phyloP scores from a whole-genome alignment of 306 rosid species.

The Ammopiptanthus mongolicus region DNA sequence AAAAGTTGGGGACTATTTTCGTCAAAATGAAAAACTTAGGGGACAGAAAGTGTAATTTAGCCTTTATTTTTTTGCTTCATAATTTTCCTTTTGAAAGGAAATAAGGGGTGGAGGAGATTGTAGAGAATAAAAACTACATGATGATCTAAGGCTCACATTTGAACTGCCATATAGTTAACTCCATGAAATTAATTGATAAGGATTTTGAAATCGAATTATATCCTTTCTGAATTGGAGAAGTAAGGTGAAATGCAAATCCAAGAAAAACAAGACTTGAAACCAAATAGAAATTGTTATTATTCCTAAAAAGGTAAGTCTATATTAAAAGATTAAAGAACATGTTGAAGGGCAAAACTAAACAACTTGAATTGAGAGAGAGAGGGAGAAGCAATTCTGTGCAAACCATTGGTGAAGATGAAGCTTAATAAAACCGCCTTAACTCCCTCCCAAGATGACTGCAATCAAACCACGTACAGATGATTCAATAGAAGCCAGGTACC shows the following conservation, averaged over 20 bases:
- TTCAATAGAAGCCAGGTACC: constrained; percentile 12
- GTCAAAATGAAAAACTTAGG: too few relatives aligned
- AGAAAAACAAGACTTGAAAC: constrained; percentile 15
- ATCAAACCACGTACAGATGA: constrained; percentile 4
- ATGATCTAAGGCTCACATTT: background rate
- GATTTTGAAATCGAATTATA: background rate
- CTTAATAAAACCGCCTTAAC: background rate
- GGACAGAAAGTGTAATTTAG: too few relatives aligned
- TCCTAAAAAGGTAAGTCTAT: background rate
- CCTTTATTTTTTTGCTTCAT: background rate
- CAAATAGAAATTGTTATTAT: background rate
- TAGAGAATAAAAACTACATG: background rate
- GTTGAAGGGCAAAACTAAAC: background rate
- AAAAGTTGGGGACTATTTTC: too few relatives aligned
- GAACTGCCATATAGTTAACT: background rate
- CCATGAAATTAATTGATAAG: background rate
- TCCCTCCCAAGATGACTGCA: constrained; percentile 14
- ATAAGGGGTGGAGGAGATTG: background rate
- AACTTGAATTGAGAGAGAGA: constrained; percentile 9
- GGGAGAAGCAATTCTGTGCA: constrained; percentile 1
- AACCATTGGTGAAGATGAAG: constrained; percentile 28
- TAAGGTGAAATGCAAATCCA: constrained; percentile 12
- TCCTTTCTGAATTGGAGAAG: background rate
- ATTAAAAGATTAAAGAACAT: background rate
- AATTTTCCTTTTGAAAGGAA: background rate